Conservation (phyloP, 2,329 filamentous ascomycete genomes). For the Diaporthe nobilis region DNA sequence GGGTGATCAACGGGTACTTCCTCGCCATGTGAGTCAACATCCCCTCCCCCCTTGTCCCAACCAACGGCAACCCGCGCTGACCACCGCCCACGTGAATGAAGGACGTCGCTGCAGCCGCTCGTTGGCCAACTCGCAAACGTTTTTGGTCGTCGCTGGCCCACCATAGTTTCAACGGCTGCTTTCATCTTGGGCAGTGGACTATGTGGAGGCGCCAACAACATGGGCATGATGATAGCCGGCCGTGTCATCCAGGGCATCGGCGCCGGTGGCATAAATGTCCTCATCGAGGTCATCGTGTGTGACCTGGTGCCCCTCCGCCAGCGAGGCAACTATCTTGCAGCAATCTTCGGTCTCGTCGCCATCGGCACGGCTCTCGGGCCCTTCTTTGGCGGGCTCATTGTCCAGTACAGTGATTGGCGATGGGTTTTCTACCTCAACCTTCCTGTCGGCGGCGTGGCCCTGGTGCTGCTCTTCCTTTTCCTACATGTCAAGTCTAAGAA, state of each 20-base stretch:
- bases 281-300: slow-evolving; percentile 48
- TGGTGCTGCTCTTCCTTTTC: slow-evolving; percentile 48
- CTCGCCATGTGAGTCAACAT: slow-evolving; percentile 45
- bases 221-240: slow-evolving; percentile 63
- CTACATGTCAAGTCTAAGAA: slow-evolving; percentile 31
- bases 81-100: background rate
- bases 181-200: slow-evolving; percentile 69
- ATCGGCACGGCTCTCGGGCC: slow-evolving; percentile 22
- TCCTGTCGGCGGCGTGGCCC: slow-evolving; percentile 49
- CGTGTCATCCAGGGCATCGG: slow-evolving; percentile 64
- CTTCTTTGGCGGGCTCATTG: slow-evolving; percentile 26
- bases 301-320: slow-evolving; percentile 49
- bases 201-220: slow-evolving; percentile 60
- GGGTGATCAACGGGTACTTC: slow-evolving; percentile 46
- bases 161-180: slow-evolving; percentile 57
- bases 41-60: background rate
- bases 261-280: slow-evolving; percentile 52
- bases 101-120: slow-evolving; percentile 61
- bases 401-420: slow-evolving; percentile 30
- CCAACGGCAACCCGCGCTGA: background rate
- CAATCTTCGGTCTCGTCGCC: slow-evolving; percentile 45
- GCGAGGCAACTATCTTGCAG: slow-evolving; percentile 55
- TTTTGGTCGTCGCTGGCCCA: slow-evolving; percentile 63
- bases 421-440: slow-evolving; percentile 47
- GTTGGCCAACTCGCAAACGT: slow-evolving; percentile 58